phyloP scores from a whole-genome alignment of 768 basidiomycete genomes.

The Pulveroboletus frians region DNA sequence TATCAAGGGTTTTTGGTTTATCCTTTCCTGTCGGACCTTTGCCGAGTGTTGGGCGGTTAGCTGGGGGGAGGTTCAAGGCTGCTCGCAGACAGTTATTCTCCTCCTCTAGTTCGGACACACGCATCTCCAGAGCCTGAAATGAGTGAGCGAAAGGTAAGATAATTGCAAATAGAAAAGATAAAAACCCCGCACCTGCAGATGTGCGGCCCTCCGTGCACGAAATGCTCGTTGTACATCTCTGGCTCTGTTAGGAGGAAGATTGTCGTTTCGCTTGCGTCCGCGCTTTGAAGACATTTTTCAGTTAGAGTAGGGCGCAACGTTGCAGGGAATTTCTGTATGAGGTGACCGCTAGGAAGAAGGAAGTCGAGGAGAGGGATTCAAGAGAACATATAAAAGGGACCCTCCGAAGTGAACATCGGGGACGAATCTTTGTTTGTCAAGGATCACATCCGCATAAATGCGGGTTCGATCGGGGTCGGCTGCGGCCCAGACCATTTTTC shows the following conservation, averaged over 20 bases:
- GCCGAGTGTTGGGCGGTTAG: slow-evolving; percentile 65
- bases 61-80: slow-evolving; percentile 67
- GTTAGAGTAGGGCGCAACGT: slow-evolving; percentile 6
- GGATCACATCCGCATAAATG: slow-evolving; percentile 30
- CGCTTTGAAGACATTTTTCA: slow-evolving; percentile 75
- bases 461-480: slow-evolving; percentile 37
- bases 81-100: slow-evolving; percentile 74
- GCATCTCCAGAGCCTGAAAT: slow-evolving; percentile 69
- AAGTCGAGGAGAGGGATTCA: slow-evolving; percentile 31
- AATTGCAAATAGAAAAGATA: slow-evolving; percentile 37
- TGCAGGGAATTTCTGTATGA: slow-evolving; percentile 15
- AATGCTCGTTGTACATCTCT: slow-evolving; percentile 88
- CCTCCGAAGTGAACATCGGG: slow-evolving; percentile 32
- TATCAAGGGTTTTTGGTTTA: slow-evolving; percentile 56
- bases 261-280: slow-evolving; percentile 72
- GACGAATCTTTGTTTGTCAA: slow-evolving; percentile 33
- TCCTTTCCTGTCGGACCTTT: slow-evolving; percentile 88
- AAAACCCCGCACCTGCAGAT: slow-evolving; percentile 59
- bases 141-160: slow-evolving; percentile 28
- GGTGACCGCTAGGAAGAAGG: slow-evolving; percentile 31
- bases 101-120: slow-evolving; percentile 78
- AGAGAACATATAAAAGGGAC: slow-evolving; percentile 38
- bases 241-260: slow-evolving; percentile 62
- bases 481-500: slow-evolving; percentile 33
- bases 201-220: slow-evolving; percentile 82